These are phyloP conservation scores for cucumber (Cucumis sativus) DNA, from an alignment of 306 rosid genomes.

Conservation along the genomic window Cucumber_9930_V3 NC_026660.2:27016501-27017000, in stretches of 20 bases:
- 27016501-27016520: slow-evolving; percentile 58
- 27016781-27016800: slow-evolving; percentile 98
- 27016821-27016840: slow-evolving; percentile 80
- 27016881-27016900: not conserved
- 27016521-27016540: slow-evolving; percentile 75
- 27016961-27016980: slow-evolving; percentile 94
- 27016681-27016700: slow-evolving; percentile 59
- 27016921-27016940: no score
- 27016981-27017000: slow-evolving; percentile 85
- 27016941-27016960: no score
- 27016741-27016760: slow-evolving; percentile 76
- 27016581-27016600: not conserved
- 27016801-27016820: slow-evolving; percentile 92
- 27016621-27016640: not conserved
- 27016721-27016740: slow-evolving; percentile 54
- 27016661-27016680: slow-evolving; percentile 61
- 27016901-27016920: no score
- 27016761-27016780: slow-evolving; percentile 77
- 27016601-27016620: not conserved
- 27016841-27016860: slow-evolving; percentile 87
- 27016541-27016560: slow-evolving; percentile 89
- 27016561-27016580: slow-evolving; percentile 77
- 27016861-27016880: slow-evolving; percentile 41
- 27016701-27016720: slow-evolving; percentile 56
- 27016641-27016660: no score